Base-by-base conservation (phyloP, 257 asterid species). In the Mentha longifolia region DNA sequence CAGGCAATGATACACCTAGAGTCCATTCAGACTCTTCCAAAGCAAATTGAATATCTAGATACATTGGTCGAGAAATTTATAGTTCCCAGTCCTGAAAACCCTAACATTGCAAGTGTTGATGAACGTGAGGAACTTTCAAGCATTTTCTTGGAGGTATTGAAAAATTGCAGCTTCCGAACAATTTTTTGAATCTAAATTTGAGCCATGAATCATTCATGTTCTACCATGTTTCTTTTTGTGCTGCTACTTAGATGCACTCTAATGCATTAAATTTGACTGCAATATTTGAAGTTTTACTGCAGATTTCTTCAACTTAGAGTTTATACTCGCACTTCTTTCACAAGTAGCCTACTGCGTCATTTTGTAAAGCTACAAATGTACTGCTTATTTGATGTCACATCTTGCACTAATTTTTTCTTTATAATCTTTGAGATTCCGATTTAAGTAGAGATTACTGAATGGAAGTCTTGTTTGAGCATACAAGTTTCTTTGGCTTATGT, bases 1-100 rank as follows among this genome's bases (percentile, higher is more conserved):
- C 89, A 95, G 99, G 98, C 99, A 30, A 78, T 95, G 80, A 95
- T 95, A 69, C 96, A 92, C 84, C 82, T 95, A 17, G 99, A 95
- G 83, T 92, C 99, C 10, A 84, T 95, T 80, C 98, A 87, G 83
- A 52, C 96, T 28, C 92, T 77, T 64, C 96, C 95, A n/a, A 95
- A 89, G 79, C 88, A 85, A 75, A 82, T 86, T 63, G 96, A 92
- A 37, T 80, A 88, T 77, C 75, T 95, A 71, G 97, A 92, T 81
- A 81, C 96, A 41, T 79, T 92, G 81, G 94, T 95, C 46, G 91
- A 87, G 46, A 95, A 88, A 82, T 89, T 84, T 78, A 78, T 90
- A 12, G 85, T 72, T 69, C 87, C 89, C 46, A 76, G 67, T 74
- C 76, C 81, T 13, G 96, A 87, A 22, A 87, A 79, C 74, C 75